Percentiles rank a stretch among this genome's conserved stretches.
phyloP scores from a whole-genome alignment of 805 yeast species.

The Jamesozyma piceae region DNA sequence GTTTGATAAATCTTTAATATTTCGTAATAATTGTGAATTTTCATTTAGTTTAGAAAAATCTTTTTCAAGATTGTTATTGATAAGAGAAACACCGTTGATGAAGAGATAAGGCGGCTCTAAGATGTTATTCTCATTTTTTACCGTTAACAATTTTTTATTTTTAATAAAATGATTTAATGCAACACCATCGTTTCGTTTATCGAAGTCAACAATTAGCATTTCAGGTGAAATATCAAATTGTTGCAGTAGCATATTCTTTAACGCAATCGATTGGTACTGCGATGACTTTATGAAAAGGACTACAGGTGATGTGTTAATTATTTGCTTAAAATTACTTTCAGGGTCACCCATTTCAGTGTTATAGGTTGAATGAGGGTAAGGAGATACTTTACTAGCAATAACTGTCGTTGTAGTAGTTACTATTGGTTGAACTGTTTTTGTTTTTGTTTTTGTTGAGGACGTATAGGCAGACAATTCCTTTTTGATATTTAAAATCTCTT shows the following conservation, averaged over 20 bases:
- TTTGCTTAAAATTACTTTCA: slow-evolving; percentile 33
- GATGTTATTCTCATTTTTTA: not conserved
- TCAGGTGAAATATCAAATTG: slow-evolving; percentile 62
- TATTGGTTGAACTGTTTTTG: not conserved
- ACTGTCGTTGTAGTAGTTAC: not conserved
- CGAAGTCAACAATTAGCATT: slow-evolving; percentile 67
- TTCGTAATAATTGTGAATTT: slow-evolving; percentile 10
- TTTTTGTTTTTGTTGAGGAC: not conserved
- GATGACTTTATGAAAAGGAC: slow-evolving; percentile 39
- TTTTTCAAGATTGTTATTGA: slow-evolving; percentile 9
- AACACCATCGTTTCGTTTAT: slow-evolving; percentile 60
- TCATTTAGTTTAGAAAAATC: slow-evolving; percentile 11
- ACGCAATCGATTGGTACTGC: slow-evolving; percentile 61
- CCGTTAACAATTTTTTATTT: not conserved
- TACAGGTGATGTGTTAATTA: slow-evolving; percentile 52
- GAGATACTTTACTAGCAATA: not conserved
- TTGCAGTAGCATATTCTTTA: slow-evolving; percentile 51
- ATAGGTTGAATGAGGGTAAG: not conserved
- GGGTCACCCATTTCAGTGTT: not conserved
- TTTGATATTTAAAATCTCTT: slow-evolving; percentile 2
- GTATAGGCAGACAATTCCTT: not conserved
- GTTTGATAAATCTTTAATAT: slow-evolving; percentile 10
- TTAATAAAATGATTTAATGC: slow-evolving; percentile 57
- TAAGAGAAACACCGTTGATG: slow-evolving; percentile 19
- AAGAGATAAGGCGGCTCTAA: slow-evolving; percentile 17